Conservation (phyloP, 495 filamentous ascomycete genomes). For the Aspergillus avenaceus region DNA sequence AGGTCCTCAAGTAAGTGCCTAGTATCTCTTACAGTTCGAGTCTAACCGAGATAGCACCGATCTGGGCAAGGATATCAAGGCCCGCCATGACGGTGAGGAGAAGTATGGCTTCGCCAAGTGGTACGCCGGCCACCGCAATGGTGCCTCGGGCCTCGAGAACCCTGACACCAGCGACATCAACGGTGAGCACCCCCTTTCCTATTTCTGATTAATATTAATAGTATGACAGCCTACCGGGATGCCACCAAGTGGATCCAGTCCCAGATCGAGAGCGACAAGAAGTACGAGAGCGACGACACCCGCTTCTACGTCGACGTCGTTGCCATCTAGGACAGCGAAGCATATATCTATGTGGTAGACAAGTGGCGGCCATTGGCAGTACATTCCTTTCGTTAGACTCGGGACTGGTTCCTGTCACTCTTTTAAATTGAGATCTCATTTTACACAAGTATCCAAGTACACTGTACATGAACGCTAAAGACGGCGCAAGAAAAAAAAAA, state of each 20-base stretch:
- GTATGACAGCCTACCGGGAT: conserved; percentile 22
- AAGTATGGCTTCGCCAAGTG: conserved; percentile 23
- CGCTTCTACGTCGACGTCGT: conserved; percentile 22
- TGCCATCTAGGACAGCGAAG: no score
- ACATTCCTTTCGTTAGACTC: background rate
- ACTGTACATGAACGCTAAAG: background rate
- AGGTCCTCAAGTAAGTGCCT: conserved; percentile 22
- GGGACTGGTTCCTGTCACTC: background rate
- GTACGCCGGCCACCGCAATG: conserved; percentile 27
- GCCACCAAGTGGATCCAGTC: conserved; percentile 25
- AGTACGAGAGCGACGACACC: conserved; percentile 15
- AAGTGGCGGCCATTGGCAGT: no score
- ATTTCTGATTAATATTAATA: no score
- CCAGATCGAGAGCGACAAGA: conserved; percentile 23
- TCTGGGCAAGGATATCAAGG: conserved; percentile 20
- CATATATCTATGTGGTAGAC: no score
- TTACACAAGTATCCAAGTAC: no score
- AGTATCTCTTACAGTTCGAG: background rate
- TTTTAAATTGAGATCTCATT: background rate
- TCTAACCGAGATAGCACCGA: conserved; percentile 11
- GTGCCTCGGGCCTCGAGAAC: conserved; percentile 16
- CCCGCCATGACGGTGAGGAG: conserved; percentile 23
- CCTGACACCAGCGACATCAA: conserved; percentile 21
- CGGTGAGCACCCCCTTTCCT: conserved; percentile 12
- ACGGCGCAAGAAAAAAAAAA: no score